Conservation (phyloP, 2,329 filamentous ascomycete species). For the Fusarium sp. region DNA sequence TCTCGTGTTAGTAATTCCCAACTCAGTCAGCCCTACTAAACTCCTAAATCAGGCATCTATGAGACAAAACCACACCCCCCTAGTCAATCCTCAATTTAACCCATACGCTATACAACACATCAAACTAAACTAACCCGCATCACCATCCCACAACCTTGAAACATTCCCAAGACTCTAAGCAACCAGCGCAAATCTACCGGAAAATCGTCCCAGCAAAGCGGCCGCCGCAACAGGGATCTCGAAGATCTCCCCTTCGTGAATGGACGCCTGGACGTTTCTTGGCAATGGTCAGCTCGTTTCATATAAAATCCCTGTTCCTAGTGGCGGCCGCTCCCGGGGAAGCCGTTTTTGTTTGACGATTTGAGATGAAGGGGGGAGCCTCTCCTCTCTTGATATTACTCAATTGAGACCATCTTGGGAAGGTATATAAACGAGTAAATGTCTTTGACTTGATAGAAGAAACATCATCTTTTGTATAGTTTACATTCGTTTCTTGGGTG, state of each 20-base stretch:
- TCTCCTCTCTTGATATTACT: background rate
- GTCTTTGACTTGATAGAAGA: background rate
- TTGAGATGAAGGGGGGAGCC: slow-evolving; percentile 37
- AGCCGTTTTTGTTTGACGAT: background rate
- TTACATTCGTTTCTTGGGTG: slow-evolving; percentile 31
- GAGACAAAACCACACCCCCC: background rate
- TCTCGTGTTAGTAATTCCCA: slow-evolving; percentile 11
- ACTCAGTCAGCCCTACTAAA: slow-evolving; percentile 17
- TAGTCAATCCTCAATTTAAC: background rate
- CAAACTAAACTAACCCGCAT: background rate
- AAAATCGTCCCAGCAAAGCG: slow-evolving; percentile 16
- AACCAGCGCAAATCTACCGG: background rate
- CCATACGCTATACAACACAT: background rate
- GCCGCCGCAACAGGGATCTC: slow-evolving; percentile 22
- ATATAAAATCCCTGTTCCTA: slow-evolving; percentile 19
- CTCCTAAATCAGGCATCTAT: background rate
- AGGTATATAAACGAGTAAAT: slow-evolving; percentile 10
- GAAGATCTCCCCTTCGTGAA: slow-evolving; percentile 24
- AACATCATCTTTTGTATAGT: background rate
- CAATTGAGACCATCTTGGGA: background rate
- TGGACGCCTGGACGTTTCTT: slow-evolving; percentile 1
- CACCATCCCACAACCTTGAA: slow-evolving; percentile 16
- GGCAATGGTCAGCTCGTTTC: slow-evolving; percentile 29
- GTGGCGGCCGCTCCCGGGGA: slow-evolving; percentile 34
- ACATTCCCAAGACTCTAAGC: slow-evolving; percentile 17